phyloP scores from a whole-genome alignment of 176 grass and related monocot genomes.

The Cenchrus fungigraminus region DNA sequence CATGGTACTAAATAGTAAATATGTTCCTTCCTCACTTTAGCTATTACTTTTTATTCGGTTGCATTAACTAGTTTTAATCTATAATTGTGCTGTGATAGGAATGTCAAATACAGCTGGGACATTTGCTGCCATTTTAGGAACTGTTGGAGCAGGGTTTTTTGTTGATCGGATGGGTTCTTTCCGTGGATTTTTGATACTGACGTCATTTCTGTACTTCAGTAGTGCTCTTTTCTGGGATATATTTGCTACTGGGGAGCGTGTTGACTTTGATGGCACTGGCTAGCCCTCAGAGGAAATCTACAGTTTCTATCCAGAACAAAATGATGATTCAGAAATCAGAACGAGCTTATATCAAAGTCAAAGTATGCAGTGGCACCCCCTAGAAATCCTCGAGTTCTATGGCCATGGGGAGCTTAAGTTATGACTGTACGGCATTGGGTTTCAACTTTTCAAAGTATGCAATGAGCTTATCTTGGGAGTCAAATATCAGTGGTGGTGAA shows the following conservation, averaged over 20 bases:
- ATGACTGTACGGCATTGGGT: background rate
- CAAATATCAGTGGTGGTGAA: background rate
- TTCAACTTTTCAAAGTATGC: background rate
- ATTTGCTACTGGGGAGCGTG: conserved; percentile 88
- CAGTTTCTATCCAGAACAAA: conserved; percentile 26
- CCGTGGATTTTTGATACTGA: conserved; percentile 81
- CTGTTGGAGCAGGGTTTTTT: conserved; percentile 95
- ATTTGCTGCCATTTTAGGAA: conserved; percentile 91
- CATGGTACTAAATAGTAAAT: conserved; percentile 73
- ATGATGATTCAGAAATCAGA: conserved; percentile 35
- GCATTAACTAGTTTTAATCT: conserved; percentile 19
- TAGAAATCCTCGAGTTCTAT: background rate
- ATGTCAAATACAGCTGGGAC: conserved; percentile 97
- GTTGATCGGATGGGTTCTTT: conserved; percentile 96
- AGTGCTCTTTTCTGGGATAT: conserved; percentile 91
- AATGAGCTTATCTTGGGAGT: conserved; percentile 15
- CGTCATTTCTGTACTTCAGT: conserved; percentile 80
- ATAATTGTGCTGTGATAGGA: conserved; percentile 53
- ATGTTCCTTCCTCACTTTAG: conserved; percentile 9
- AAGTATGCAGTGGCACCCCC: background rate
- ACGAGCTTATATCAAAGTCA: background rate
- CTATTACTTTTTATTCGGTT: conserved; percentile 13
- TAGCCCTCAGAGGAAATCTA: conserved; percentile 7
- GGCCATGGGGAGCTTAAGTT: background rate
- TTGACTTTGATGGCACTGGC: conserved; percentile 68